Evolutionary conservation across 495 filamentous ascomycete genomes (phyloP).

Genomic region (Penicillium pulvis): DNA sequence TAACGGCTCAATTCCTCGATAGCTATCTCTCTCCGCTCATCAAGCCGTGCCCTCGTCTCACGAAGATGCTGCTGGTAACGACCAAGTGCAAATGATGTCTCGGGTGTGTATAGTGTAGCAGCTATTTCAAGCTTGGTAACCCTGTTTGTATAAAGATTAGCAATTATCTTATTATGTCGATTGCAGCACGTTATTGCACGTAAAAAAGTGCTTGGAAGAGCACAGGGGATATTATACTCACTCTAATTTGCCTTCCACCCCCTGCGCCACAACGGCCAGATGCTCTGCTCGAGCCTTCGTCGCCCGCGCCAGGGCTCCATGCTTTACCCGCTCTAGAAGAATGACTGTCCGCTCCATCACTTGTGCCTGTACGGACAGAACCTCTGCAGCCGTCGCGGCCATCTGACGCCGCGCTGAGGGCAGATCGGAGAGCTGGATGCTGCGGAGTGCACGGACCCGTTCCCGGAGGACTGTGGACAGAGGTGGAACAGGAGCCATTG

Average conservation of each 20-base stretch:
- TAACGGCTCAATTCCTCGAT: conserved; percentile 56
- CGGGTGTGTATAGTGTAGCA: conserved; percentile 57
- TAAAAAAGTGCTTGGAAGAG: neutral
- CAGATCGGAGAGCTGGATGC: conserved; percentile 34
- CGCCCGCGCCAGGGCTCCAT: conserved; percentile 62
- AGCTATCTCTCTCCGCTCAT: conserved; percentile 45
- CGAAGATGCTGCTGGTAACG: conserved; percentile 57
- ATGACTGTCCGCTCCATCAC: conserved; percentile 44
- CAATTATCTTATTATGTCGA: conserved; percentile 1
- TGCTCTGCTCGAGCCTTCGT: conserved; percentile 57
- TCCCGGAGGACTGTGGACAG: conserved; percentile 32
- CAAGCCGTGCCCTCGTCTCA: conserved; percentile 50
- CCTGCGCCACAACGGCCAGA: conserved; percentile 59
- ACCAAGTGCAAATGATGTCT: conserved; percentile 56
- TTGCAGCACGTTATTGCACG: neutral
- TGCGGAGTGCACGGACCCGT: conserved; percentile 31
- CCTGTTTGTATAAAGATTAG: conserved; percentile 23
- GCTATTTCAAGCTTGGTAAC: conserved; percentile 44
- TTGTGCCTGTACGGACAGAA: conserved; percentile 34
- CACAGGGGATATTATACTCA: conserved; percentile 30
- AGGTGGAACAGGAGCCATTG: conserved; percentile 24
- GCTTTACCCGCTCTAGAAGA: conserved; percentile 60
- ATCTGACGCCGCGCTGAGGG: conserved; percentile 37
- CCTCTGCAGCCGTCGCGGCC: conserved; percentile 40
- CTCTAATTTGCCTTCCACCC: conserved; percentile 54